Evolutionary conservation across 768 basidiomycete species (phyloP), one percentile per base, ranked within the genome.

Genomic region (Suillus brevipes): DNA sequence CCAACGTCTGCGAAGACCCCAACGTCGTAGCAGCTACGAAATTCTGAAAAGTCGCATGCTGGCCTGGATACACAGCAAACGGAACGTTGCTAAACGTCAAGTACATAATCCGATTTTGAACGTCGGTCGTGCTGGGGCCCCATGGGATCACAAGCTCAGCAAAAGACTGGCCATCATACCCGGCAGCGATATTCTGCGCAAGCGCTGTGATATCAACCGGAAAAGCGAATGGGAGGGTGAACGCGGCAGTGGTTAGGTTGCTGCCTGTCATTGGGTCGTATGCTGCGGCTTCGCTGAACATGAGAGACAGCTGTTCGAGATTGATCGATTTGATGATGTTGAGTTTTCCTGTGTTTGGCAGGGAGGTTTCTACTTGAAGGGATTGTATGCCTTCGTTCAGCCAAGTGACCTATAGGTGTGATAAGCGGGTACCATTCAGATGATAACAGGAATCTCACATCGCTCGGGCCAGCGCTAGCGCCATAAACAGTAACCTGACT

Each of bases 141-240:
- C 83, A 83, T 0, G 89, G 89, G 55, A 92, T 80, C 40, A 78
- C 78, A 58, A 92, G 76, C 64, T 85, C 79, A 16, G 89, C 89
- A 64, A 91, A 88, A 7, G 82, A 76, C 56, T 80, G 77, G 10
- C 84, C 86, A 36, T 84, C 69, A 64, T 79, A 82, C 13, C 82
- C 83, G 57, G 87, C 77, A 7, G 80, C 82, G 61, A 90, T 83
- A 49, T 84, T 86, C 74, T 87, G 87, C 60, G 85, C 82, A 50
- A 91, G 72, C 1, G 87, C 79, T 3, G 81, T 80, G 68, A 92
- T 87, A 70, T 92, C 87, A 63, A 91, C 65, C 0, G 90, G 88
- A 78, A 92, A 91, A 18, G 74, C 81, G 68, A 91, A 91, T 3
- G 89, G 90, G 1, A 91, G 76, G 18, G 82, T 82, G 75, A 92